phyloP scores from a whole-genome alignment of 2,329 filamentous ascomycete species.

The Lojkania enalia region DNA sequence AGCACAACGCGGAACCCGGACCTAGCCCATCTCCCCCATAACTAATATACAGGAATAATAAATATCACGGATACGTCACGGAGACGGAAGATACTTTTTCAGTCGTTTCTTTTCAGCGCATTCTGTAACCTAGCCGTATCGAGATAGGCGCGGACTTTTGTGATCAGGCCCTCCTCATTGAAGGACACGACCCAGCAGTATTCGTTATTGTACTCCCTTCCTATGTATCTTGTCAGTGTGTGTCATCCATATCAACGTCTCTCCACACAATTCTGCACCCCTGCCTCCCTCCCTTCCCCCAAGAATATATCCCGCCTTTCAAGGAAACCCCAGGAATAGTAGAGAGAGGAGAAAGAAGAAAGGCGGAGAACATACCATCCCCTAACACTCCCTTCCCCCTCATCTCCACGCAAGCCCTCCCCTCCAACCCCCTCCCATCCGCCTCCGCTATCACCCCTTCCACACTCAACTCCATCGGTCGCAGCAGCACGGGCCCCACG shows the following conservation, averaged over 20 bases:
- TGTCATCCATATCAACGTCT: too few relatives aligned
- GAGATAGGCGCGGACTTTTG: constrained; percentile 10
- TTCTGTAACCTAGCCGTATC: constrained; percentile 13
- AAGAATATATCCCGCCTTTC: too few relatives aligned
- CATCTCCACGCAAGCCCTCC: constrained; percentile 5
- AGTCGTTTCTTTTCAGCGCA: constrained; percentile 8
- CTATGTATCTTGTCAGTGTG: too few relatives aligned
- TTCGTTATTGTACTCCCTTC: constrained; percentile 13
- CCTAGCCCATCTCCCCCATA: too few relatives aligned
- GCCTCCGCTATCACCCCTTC: constrained; percentile 4
- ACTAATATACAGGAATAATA: too few relatives aligned
- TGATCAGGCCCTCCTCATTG: constrained; percentile 11
- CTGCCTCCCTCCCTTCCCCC: too few relatives aligned
- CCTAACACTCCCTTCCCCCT: constrained; percentile 8
- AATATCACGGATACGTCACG: too few relatives aligned
- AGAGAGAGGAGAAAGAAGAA: too few relatives aligned
- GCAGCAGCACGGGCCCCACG: not conserved
- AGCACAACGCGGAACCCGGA: too few relatives aligned
- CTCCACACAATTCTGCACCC: too few relatives aligned
- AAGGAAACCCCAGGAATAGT: too few relatives aligned
- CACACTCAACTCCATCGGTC: constrained; percentile 4
- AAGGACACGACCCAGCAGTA: constrained; percentile 12
- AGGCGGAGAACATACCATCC: constrained; percentile 1
- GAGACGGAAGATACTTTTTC: too few relatives aligned
- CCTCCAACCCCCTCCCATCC: constrained; percentile 1